Evolutionary conservation across 2,329 filamentous ascomycete species (phyloP).

Genomic region (Fusarium sublunatum): DNA sequence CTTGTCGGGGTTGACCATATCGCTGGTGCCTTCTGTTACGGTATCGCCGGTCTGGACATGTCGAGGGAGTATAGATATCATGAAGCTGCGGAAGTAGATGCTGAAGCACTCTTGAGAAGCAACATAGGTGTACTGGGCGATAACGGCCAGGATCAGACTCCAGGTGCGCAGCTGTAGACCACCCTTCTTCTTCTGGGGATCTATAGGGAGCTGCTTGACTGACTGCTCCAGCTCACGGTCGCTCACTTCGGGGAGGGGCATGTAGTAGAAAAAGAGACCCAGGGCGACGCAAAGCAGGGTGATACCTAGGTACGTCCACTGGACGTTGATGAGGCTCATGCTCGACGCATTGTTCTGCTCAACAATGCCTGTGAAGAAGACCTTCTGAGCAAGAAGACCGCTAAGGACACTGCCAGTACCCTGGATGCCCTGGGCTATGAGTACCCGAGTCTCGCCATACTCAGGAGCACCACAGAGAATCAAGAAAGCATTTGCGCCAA

Average conservation of each 20-base stretch:
- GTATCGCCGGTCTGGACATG: conserved; percentile 35
- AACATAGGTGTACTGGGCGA: conserved; percentile 83
- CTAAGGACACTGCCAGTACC: conserved; percentile 79
- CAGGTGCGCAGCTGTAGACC: conserved; percentile 66
- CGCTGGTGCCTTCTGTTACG: conserved; percentile 38
- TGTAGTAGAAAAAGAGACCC: conserved; percentile 75
- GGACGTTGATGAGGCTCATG: conserved; percentile 75
- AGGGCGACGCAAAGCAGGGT: conserved; percentile 78
- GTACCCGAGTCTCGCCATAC: conserved; percentile 79
- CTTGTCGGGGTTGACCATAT: conserved; percentile 49
- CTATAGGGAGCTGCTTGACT: conserved; percentile 60
- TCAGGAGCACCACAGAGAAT: conserved; percentile 77
- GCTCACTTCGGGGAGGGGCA: conserved; percentile 71
- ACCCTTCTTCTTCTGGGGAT: conserved; percentile 61
- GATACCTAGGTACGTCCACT: conserved; percentile 88
- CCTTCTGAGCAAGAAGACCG: conserved; percentile 76
- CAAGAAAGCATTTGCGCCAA: conserved; percentile 81
- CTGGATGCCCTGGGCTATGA: conserved; percentile 81
- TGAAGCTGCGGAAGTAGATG: conserved; percentile 68
- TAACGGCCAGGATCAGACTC: conserved; percentile 74
- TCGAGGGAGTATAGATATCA: conserved; percentile 56
- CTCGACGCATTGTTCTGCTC: conserved; percentile 43
- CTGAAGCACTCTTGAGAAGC: conserved; percentile 76
- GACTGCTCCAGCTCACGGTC: conserved; percentile 65
- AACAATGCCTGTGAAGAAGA: conserved; percentile 75